Percentiles rank a stretch among this genome's conserved stretches.
Conservation (phyloP, 257 asterid genomes). For the Solanum lycopersicoides region DNA sequence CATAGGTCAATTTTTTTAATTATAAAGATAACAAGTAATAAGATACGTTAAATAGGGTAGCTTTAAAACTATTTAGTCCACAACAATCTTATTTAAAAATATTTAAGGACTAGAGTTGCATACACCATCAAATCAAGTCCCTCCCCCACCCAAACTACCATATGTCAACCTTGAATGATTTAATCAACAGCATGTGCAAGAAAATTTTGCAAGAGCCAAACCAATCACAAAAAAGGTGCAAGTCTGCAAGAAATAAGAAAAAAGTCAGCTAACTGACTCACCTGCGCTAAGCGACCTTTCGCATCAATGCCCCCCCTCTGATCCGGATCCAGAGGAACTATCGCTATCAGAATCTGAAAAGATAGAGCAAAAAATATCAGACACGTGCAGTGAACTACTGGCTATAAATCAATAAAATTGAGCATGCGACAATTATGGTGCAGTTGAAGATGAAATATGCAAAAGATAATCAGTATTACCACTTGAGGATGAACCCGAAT, state of each 20-base stretch:
- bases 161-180: not conserved
- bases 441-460: not conserved
- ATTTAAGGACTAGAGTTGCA: not conserved
- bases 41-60: not conserved
- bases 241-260: not conserved
- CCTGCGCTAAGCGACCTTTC: not conserved
- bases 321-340: constrained; percentile 41
- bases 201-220: not conserved
- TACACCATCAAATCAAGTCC: not conserved
- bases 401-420: not conserved
- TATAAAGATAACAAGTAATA: not conserved
- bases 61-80: not conserved
- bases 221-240: not conserved
- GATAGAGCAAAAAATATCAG: not conserved
- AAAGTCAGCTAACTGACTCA: not conserved
- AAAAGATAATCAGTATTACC: constrained; percentile 2
- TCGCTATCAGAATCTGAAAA: constrained; percentile 52
- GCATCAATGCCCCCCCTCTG: constrained; percentile 38
- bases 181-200: not conserved
- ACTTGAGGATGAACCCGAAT: constrained; percentile 17
- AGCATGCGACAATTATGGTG: not conserved
- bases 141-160: not conserved
- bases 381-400: not conserved
- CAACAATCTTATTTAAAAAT: not conserved
- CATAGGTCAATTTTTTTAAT: not conserved